Evolutionary conservation across 257 asterid genomes (phyloP), one percentile per base, ranked within the genome.

Genomic region (Gynochthodes officinalis): DNA sequence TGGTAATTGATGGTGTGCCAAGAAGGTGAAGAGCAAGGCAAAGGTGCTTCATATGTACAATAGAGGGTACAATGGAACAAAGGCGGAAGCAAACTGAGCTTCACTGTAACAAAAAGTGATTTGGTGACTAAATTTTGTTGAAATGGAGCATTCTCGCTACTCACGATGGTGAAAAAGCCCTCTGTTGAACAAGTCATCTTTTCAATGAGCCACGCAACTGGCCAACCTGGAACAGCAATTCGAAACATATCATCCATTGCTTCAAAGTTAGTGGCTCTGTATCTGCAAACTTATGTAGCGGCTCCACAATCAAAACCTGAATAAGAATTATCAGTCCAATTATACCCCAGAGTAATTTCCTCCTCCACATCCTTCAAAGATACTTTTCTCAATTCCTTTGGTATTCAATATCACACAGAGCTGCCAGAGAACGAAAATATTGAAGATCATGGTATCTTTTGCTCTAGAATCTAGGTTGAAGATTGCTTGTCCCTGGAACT

Each of bases 341-440:
- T 35, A 80, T 59, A 10, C 49, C 75, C 76, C 59, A 62, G 42
- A 80, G 75, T 74, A 76, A 13, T 33, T 69, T 76, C 4, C 72
- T 71, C 49, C 65, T 73, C 12, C 37, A 81, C 9, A 89, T 73
- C 68, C 86, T 57, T 79, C 73, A 42, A 86, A 84, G 65, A 88
- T 83, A 23, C 85, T 90, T 83, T 60, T 77, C 82, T 78, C 88
- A 50, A 86, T 23, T 63, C 71, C 82, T 82, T 92, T 77, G 0
- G 89, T 37, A 5, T 83, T 87, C 74, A 86, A 83, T 64, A 84
- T 88, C 7, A 74, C 73, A 67, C 84, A 84, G n/a, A 89, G 84
- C 67, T 89, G 94, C 71, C 93, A 89, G 44, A 89, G 86, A 73
- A 89, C 96, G 28, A 88, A 87, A 0, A 77, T 82, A 7, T 89